phyloP scores from a whole-genome alignment of 2,329 filamentous ascomycete species.

The Sporothrix pseudoabietina region DNA sequence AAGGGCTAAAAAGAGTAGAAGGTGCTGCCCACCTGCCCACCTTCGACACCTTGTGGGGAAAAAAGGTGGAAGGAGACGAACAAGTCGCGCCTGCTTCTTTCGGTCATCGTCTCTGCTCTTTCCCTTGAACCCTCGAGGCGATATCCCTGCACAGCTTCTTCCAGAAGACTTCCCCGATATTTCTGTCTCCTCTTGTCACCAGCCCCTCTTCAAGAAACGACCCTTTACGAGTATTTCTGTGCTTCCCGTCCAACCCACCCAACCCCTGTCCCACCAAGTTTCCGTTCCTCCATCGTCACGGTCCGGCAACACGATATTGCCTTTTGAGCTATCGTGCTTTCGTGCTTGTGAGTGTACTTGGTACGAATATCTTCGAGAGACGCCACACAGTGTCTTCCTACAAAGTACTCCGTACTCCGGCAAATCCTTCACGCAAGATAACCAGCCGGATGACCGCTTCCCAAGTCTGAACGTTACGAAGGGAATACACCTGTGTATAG shows the following conservation, averaged over 20 bases:
- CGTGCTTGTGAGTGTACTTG: not conserved
- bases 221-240: not conserved
- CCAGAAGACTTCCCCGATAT: not conserved
- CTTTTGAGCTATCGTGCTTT: not conserved
- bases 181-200: not conserved
- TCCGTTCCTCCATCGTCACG: not conserved
- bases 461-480: not conserved
- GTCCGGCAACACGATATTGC: conserved; percentile 1
- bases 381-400: not conserved
- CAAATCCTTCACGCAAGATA: not conserved
- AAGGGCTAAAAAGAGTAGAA: not conserved
- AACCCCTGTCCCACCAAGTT: not conserved
- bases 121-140: not conserved
- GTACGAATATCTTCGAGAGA: not conserved
- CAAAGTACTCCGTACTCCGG: not conserved
- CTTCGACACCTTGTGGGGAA: not conserved
- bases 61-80: not conserved
- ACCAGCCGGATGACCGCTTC: not conserved
- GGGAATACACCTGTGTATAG: not conserved
- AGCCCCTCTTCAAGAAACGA: not conserved
- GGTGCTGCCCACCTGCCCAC: not conserved
- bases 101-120: not conserved
- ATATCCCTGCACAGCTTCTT: conserved; percentile 13
- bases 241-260: not conserved
- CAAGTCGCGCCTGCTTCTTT: conserved; percentile 7